These are phyloP conservation scores for Leccinum uliginosum DNA, from an alignment of 768 basidiomycete genomes.

Conservation along the genomic window DNA sequence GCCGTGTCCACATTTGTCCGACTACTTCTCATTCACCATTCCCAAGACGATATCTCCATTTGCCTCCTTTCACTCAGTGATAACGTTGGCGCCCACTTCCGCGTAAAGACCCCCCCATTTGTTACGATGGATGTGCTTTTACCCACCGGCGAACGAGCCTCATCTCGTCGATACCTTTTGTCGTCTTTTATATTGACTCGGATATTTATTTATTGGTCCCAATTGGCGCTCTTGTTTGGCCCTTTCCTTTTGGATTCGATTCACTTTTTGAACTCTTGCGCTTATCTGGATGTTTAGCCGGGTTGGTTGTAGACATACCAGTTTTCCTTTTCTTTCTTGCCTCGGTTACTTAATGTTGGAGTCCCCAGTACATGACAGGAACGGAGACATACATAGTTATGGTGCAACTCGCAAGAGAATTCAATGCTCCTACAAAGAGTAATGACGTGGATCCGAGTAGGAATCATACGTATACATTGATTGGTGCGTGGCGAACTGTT, in stretches of 20 bases:
- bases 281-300: background rate
- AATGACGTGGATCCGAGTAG: background rate
- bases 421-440: background rate
- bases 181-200: background rate
- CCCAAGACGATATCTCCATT: background rate
- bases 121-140: constrained; percentile 21
- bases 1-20: constrained; percentile 8
- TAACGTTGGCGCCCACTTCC: constrained; percentile 2
- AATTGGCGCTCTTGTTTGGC: background rate
- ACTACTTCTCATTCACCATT: constrained; percentile 4
- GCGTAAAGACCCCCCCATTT: constrained; percentile 15
- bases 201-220: background rate
- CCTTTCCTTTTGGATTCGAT: background rate
- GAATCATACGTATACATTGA: background rate
- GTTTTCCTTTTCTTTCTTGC: background rate
- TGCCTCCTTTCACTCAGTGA: background rate
- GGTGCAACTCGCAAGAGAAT: background rate
- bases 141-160: constrained; percentile 33
- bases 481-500: background rate
- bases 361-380: background rate
- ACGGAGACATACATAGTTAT: background rate
- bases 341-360: background rate
- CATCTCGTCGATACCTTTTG: constrained; percentile 32
- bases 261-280: background rate
- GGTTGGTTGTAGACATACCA: background rate